These are phyloP conservation scores for Hemileia vastatrix DNA, from an alignment of 1,284 basidiomycete genomes.

Conservation along the genomic window DNA sequence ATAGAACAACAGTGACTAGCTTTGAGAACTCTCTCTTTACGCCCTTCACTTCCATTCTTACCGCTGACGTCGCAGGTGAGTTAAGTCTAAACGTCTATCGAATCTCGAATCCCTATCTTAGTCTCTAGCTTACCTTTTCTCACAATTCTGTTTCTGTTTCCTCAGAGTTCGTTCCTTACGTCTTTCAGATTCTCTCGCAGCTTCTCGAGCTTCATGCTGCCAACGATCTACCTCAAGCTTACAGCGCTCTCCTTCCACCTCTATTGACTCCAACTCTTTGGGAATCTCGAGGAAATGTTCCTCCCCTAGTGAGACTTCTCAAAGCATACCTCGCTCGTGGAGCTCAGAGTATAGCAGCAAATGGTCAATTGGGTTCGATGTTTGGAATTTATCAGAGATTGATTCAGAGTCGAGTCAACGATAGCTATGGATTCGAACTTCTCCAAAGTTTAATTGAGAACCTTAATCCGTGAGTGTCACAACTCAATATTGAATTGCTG, in stretches of 20 bases:
- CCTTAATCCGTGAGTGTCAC: constrained; percentile 59
- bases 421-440: constrained; percentile 84
- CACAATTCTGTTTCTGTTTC: background rate
- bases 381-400: constrained; percentile 85
- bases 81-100: constrained; percentile 16
- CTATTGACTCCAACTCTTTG: constrained; percentile 77
- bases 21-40: constrained; percentile 68
- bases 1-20: constrained; percentile 56
- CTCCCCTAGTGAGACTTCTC: constrained; percentile 78
- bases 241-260: constrained; percentile 67
- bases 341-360: constrained; percentile 57
- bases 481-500: background rate
- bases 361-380: constrained; percentile 69
- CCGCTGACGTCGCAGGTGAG: constrained; percentile 82
- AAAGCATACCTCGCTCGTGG: constrained; percentile 73
- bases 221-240: constrained; percentile 60
- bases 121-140: background rate
- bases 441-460: constrained; percentile 65
- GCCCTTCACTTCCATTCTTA: constrained; percentile 75
- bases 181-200: constrained; percentile 91
- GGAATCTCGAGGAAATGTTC: constrained; percentile 92
- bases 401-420: constrained; percentile 77
- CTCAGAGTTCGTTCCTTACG: constrained; percentile 88
- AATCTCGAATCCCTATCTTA: background rate
- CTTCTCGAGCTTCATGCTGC: constrained; percentile 74